Evolutionary conservation across 73 alveolate genomes (phyloP).

Genomic region (Tetrahymena malaccensis): DNA sequence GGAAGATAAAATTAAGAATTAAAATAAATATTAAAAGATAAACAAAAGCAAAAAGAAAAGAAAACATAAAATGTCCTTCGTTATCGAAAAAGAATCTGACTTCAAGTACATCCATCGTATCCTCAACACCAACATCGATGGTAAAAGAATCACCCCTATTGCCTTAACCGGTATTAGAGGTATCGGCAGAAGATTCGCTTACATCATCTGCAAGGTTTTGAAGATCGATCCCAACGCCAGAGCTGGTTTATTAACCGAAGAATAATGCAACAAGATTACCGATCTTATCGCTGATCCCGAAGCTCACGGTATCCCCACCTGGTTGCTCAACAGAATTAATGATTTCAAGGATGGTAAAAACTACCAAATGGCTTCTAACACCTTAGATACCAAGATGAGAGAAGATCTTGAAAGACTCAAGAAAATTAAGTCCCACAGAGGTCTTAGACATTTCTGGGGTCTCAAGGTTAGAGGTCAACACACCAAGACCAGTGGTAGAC

Average conservation of each 20-base stretch:
- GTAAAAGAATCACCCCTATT: slow-evolving; percentile 92
- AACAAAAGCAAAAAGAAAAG: background rate
- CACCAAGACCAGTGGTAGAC: slow-evolving; percentile 99
- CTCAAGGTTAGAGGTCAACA: slow-evolving; percentile 98
- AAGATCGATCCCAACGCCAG: slow-evolving; percentile 79
- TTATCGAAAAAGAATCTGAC: slow-evolving; percentile 64
- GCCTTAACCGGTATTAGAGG: slow-evolving; percentile 97
- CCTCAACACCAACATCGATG: slow-evolving; percentile 98
- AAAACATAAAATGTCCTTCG: slow-evolving; percentile 38
- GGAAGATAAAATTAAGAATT: background rate
- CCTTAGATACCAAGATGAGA: slow-evolving; percentile 88
- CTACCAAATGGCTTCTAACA: slow-evolving; percentile 84
- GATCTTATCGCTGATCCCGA: slow-evolving; percentile 91
- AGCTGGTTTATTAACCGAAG: slow-evolving; percentile 98
- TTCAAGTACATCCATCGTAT: slow-evolving; percentile 94
- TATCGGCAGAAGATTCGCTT: slow-evolving; percentile 95
- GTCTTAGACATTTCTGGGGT: slow-evolving; percentile 97
- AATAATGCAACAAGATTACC: slow-evolving; percentile 91
- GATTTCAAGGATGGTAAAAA: slow-evolving; percentile 90
- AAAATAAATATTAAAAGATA: background rate
- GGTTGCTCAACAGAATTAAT: slow-evolving; percentile 97
- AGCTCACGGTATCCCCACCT: slow-evolving; percentile 93
- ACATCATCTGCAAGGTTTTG: slow-evolving; percentile 68
- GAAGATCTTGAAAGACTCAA: slow-evolving; percentile 99
- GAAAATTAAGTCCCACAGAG: slow-evolving; percentile 96